Evolutionary conservation across 306 rosid genomes (phyloP), one percentile per base, ranked within the genome.

Genomic region (Oxytropis ochrocephala): DNA sequence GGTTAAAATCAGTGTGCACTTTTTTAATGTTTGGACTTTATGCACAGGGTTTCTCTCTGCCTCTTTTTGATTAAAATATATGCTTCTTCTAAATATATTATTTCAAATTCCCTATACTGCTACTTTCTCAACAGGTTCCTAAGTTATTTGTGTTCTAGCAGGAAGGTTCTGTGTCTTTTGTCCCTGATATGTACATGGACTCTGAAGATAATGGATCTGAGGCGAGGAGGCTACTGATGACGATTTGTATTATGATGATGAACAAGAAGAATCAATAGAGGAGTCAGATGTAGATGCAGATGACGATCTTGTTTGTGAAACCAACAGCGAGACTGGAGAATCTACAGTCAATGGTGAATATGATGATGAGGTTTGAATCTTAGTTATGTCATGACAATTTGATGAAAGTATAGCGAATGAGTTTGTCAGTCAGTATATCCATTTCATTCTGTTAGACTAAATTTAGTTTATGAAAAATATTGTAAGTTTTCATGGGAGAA

Each of bases 141-240:
- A 58, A 80, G 73, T 71, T 57, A 43, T 74, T 73, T 69, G 68
- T 81, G 80, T 69, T 76, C 55, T 82, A 81, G 78, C 92, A 90
- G 96, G 97, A 88, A 79, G 94, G 89, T 78, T 75, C 81, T 47
- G 44, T 76, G 63, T 75, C 92, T 19, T 51, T 51, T 4, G 51
- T 50, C 49, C 92, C 86, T 47, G 96, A 88, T 32, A 67, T 87
- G 66, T 88, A 94, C 85, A 74, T 79, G 7, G 94, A 90, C 61
- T 66, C 96, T 3, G 96, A 86, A 65, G 97, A 88, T 44, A 80
- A 85, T 80, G 88, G 78, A 64, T 86, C 85, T 64, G 97, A 83
- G 80, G 88, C 7, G 98, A 82, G 55, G 96, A 86, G 82, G 97
- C 64, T 36, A 82, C 90, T 27, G 93, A 88, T 70, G 93, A 82